phyloP scores from a whole-genome alignment of 192 early-diverging fungal genomes.

The Mortierella antarctica region DNA sequence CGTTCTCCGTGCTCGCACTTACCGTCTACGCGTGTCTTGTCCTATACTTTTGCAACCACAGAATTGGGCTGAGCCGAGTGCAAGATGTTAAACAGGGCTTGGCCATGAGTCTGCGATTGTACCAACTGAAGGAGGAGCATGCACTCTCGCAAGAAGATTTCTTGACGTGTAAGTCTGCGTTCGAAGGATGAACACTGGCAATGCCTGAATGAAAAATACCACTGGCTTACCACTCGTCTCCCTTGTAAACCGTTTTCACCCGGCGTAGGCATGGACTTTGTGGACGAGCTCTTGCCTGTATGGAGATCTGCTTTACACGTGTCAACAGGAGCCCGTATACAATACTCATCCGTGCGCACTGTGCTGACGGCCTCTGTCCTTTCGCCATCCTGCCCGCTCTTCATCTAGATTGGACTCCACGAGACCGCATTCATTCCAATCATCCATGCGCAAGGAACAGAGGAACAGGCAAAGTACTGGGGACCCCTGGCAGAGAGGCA shows the following conservation, averaged over 20 bases:
- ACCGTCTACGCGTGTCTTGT: not conserved
- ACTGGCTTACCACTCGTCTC: not conserved
- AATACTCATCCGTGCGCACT: not conserved
- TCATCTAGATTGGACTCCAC: constrained; percentile 21
- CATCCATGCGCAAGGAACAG: constrained; percentile 74
- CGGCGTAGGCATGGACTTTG: constrained; percentile 32
- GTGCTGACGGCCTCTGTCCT: not conserved
- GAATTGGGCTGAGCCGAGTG: constrained; percentile 54
- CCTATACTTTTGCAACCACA: not conserved
- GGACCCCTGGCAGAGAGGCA: constrained; percentile 71
- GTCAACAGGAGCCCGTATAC: too few species aligned
- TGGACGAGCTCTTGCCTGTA: constrained; percentile 36
- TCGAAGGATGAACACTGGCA: not conserved
- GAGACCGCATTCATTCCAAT: constrained; percentile 79
- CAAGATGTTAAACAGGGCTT: constrained; percentile 72
- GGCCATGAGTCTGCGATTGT: constrained; percentile 67
- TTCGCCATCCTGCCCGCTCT: not conserved
- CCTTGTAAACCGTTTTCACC: not conserved
- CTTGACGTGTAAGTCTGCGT: constrained; percentile 41
- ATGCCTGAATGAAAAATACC: not conserved
- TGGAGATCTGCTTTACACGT: too few species aligned
- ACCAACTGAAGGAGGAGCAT: constrained; percentile 65
- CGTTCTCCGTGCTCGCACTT: too few species aligned
- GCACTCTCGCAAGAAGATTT: constrained; percentile 67
- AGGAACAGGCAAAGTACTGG: constrained; percentile 80